phyloP scores from a whole-genome alignment of 2,329 filamentous ascomycete species.

The Didymella glomerata region DNA sequence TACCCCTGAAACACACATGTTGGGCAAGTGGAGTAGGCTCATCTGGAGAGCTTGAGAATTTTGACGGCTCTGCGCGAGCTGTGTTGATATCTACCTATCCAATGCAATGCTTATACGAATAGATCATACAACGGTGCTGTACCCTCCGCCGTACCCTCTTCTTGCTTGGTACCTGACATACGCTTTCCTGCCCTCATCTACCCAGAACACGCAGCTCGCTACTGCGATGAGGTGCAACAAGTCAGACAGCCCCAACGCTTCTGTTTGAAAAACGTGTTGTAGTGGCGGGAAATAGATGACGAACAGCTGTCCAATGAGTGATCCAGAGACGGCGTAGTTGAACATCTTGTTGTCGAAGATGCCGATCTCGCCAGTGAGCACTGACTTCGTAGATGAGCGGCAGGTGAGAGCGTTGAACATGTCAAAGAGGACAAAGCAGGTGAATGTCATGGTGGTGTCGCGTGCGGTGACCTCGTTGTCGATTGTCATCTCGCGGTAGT shows the following conservation, averaged over 20 bases:
- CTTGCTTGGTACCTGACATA: constrained; percentile 55
- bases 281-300: constrained; percentile 96
- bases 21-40: constrained; percentile 1
- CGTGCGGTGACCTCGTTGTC: constrained; percentile 86
- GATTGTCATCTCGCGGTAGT: constrained; percentile 86
- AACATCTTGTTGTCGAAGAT: constrained; percentile 90
- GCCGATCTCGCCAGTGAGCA: constrained; percentile 84
- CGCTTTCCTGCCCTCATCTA: constrained; percentile 86
- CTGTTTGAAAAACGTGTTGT: constrained; percentile 95
- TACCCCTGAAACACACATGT: constrained; percentile 10
- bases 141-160: constrained; percentile 46
- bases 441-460: constrained; percentile 99
- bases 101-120: constrained; percentile 14
- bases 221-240: constrained; percentile 75
- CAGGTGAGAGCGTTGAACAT: constrained; percentile 99
- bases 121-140: constrained; percentile 51
- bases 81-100: constrained; percentile 7
- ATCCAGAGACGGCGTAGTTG: constrained; percentile 91
- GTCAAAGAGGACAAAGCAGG: constrained; percentile 97
- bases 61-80: constrained; percentile 2
- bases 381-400: constrained; percentile 87
- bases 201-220: constrained; percentile 93
- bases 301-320: constrained; percentile 82
- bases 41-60: not conserved
- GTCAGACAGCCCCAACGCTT: constrained; percentile 79